Evolutionary conservation across 2,329 filamentous ascomycete genomes (phyloP), one percentile per base, ranked within the genome.

Genomic region (Curvularia spicifera): DNA sequence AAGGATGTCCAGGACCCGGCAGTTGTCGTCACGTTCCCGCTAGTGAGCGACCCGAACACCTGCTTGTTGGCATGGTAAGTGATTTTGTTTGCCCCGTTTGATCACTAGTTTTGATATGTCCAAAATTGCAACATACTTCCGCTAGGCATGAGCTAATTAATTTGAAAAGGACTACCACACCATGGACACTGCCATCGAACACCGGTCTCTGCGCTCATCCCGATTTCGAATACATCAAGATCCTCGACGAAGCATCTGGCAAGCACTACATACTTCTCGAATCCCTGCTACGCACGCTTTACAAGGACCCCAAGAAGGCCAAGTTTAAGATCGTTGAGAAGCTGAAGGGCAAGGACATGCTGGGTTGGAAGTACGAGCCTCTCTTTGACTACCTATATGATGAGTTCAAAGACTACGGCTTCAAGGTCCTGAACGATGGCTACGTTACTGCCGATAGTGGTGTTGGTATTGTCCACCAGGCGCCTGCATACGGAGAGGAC

Each of bases 291-390:
- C 84, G 85, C 56, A 94, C 90, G 5, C 82, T 97, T 2, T 97
- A 97, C 82, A 97, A 97, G 77, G 92, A 97, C 67, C 90, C 90
- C 7, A 97, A 97, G 81, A 97, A 97, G 81, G 93, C 93, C 49
- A 96, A 97, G 75, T 97, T 88, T 80, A 92, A 91, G 81, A 83
- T 95, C 51, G 75, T 96, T 13, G 85, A 90, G 63, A 93, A 90
- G 71, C 79, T 96, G 67, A 90, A 88, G 78, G 94, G 94, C 48
- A 90, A 87, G 64, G 89, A 93, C 46, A 92, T 97, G 88, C 80
- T 91, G 31, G 92, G 91, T 39, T 96, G 91, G 91, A 90, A 88
- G 74, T 98, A 97, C 73, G 83, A 92, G 76, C 93, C 94, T 6
- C 84, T 93, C 0, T 98, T 97, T 77, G 85, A 90, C 72, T 97